Conservation (phyloP, 495 filamentous ascomycete genomes). For the Elaphomyces granulatus region DNA sequence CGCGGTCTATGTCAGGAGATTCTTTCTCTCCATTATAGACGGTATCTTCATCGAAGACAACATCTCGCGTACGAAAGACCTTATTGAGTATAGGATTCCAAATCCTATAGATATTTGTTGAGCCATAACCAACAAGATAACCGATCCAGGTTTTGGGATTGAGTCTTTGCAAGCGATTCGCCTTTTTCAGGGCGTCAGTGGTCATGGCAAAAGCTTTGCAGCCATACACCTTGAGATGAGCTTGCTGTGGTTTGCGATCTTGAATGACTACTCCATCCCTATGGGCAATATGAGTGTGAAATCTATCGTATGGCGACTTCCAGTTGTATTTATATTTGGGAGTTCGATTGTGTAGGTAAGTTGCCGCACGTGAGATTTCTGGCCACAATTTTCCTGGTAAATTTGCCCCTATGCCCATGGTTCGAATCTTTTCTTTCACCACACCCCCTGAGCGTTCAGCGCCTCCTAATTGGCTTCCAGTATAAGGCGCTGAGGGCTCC, state of each 20-base stretch:
- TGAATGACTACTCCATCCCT: neutral
- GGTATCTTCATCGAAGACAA: constrained; percentile 4
- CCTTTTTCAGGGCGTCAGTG: constrained; percentile 5
- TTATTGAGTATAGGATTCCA: constrained; percentile 8
- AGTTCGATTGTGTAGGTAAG: constrained; percentile 3
- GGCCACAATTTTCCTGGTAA: constrained; percentile 1
- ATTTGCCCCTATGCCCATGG: constrained; percentile 1
- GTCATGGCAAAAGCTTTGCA: constrained; percentile 10
- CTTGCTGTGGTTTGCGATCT: constrained; percentile 6
- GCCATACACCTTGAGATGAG: constrained; percentile 3
- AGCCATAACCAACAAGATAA: constrained; percentile 18
- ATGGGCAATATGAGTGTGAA: neutral
- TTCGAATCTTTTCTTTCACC: neutral
- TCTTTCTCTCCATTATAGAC: constrained; percentile 12
- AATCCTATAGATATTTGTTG: constrained; percentile 17
- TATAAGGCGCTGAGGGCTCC: neutral
- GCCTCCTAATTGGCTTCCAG: neutral
- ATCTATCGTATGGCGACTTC: constrained; percentile 3
- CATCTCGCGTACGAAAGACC: neutral
- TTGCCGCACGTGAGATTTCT: constrained; percentile 1
- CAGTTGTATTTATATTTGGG: constrained; percentile 1
- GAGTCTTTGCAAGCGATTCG: constrained; percentile 7
- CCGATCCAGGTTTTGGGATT: constrained; percentile 14
- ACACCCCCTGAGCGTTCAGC: neutral
- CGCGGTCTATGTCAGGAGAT: constrained; percentile 10